Evolutionary conservation across 306 rosid species (phyloP), one percentile per base, ranked within the genome.

Genomic region (Quercus agrifolia): DNA sequence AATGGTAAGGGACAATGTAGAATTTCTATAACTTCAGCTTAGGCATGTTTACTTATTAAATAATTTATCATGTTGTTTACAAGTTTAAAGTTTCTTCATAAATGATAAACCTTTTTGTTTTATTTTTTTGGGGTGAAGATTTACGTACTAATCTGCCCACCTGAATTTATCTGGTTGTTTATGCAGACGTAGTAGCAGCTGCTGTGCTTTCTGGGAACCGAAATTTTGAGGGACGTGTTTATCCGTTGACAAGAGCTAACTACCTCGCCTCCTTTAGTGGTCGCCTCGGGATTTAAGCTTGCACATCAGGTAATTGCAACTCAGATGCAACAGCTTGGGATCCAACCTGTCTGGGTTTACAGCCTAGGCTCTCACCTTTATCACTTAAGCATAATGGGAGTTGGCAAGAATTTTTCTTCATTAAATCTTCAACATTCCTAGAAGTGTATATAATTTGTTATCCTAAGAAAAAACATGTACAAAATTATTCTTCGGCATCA

Each of bases 201-300:
- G 99, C 99, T 73, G 98, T 94, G 72, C 95, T 94, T 41, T 94
- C 99, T 78, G 99, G 99, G 74, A 94, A 94, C 88, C 92, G 99
- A 78, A 94, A 94, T 82, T 94, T 94, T 91, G 99, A 94, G 89
- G 99, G 99, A 3, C 95, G 99, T 73, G 97, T 94, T 58, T 98
- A 92, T 85, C 87, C 99, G 31, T 80, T 94, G 89, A 94, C 99
- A 49, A 90, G 97, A 85, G 99, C 99, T n/a, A 94, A 94, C 85
- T 94, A 94, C 99, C 67, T 94, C 99, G n/a, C 99, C 99, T 74
- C 99, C 99, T 73, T 79, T 94, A 73, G 97, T 92, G 85, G 97
- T 94, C 56, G 98, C 99, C 55, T 94, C 25, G 25, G 25, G 25
- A 25, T 25, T 25, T 25, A 25, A 25, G 25, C 25, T 25, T 25